Conservation (phyloP, 306 rosid species). For the Lathyrus oleraceus region DNA sequence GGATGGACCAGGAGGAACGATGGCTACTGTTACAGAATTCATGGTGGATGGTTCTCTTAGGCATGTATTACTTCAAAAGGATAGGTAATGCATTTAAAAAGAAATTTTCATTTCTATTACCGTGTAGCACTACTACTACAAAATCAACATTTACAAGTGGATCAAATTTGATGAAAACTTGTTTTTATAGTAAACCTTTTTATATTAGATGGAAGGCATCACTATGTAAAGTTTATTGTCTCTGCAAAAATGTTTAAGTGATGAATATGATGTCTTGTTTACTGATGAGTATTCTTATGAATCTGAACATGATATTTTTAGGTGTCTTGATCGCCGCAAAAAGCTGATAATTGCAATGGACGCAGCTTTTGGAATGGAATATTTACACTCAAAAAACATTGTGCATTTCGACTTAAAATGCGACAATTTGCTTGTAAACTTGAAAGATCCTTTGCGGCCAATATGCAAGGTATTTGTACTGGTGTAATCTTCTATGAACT, state of each 20-base stretch:
- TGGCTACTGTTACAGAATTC: conserved; percentile 86
- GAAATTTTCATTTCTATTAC: conserved; percentile 33
- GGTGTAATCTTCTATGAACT: conserved; percentile 16
- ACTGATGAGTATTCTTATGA: not conserved
- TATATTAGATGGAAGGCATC: conserved; percentile 26
- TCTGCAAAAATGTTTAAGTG: conserved; percentile 3
- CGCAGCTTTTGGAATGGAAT: conserved; percentile 98
- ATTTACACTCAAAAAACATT: conserved; percentile 87
- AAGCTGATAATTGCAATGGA: conserved; percentile 93
- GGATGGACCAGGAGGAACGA: conserved; percentile 90
- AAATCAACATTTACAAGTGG: conserved; percentile 6
- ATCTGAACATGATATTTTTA: conserved; percentile 35
- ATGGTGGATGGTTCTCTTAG: conserved; percentile 96
- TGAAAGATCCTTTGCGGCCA: conserved; percentile 85
- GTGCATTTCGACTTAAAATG: conserved; percentile 96
- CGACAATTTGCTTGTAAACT: conserved; percentile 89
- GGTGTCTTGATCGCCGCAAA: conserved; percentile 91
- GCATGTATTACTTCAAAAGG: conserved; percentile 85
- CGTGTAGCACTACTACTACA: not conserved
- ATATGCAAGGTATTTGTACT: conserved; percentile 74
- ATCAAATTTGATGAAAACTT: conserved; percentile 9
- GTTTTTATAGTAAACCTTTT: conserved; percentile 1
- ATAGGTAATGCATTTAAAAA: conserved; percentile 54
- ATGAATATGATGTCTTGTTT: conserved; percentile 18
- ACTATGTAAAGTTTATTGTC: conserved; percentile 10